A percentile compares a stretch with the other conserved stretches of the same genome.
These are phyloP conservation scores for Maudiozyma turicensis DNA, from an alignment of 805 yeast genomes.

Conservation along the genomic window DNA sequence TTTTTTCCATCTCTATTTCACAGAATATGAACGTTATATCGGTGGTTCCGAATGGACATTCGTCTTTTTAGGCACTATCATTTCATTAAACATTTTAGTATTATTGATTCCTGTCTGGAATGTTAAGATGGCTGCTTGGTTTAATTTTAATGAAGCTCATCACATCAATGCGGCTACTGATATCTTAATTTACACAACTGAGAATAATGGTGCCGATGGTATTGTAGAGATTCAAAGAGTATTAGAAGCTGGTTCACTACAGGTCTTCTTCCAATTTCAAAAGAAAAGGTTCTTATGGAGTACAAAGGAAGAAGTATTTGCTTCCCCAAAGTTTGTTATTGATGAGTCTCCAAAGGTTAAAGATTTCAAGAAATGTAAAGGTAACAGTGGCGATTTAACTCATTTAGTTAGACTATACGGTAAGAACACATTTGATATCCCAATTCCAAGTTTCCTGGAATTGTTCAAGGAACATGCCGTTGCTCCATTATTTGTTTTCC, in stretches of 20 bases:
- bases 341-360: slow-evolving; percentile 50
- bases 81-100: slow-evolving; percentile 64
- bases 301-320: slow-evolving; percentile 41
- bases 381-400: slow-evolving; percentile 46
- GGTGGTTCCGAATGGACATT: slow-evolving; percentile 94
- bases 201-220: slow-evolving; percentile 79
- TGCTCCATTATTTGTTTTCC: slow-evolving; percentile 96
- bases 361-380: slow-evolving; percentile 46
- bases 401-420: slow-evolving; percentile 58
- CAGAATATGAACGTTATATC: slow-evolving; percentile 70
- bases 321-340: slow-evolving; percentile 69
- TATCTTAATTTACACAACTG: slow-evolving; percentile 68
- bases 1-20: slow-evolving; percentile 53
- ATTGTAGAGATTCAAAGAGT: slow-evolving; percentile 54
- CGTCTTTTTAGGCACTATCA: slow-evolving; percentile 65
- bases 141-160: slow-evolving; percentile 53
- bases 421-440: slow-evolving; percentile 82
- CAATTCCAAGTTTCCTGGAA: slow-evolving; percentile 84
- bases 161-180: slow-evolving; percentile 56
- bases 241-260: slow-evolving; percentile 48
- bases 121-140: slow-evolving; percentile 53
- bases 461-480: slow-evolving; percentile 95
- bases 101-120: slow-evolving; percentile 95
- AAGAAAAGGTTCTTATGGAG: slow-evolving; percentile 81
- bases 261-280: slow-evolving; percentile 72